Evolutionary conservation across 2,329 filamentous ascomycete species (phyloP).

Genomic region (Claviceps africana): DNA sequence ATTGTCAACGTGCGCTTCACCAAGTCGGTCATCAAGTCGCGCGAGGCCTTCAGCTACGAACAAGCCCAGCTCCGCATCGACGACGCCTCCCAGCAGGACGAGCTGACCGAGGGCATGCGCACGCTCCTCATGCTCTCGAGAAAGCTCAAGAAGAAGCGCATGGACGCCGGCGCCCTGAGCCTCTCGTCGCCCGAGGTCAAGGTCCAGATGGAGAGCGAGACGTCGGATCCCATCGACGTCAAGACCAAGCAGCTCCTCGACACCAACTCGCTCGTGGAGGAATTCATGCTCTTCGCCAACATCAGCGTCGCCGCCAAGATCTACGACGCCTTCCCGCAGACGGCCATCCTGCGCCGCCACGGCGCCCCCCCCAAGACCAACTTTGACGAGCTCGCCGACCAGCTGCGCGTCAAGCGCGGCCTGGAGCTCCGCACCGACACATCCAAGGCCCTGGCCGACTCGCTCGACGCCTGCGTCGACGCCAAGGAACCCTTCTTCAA

Average conservation of each 20-base stretch:
- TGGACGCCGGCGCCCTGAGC: slow-evolving; percentile 89
- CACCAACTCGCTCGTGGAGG: slow-evolving; percentile 94
- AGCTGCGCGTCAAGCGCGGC: slow-evolving; percentile 75
- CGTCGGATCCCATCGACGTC: slow-evolving; percentile 88
- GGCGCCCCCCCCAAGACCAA: slow-evolving; percentile 86
- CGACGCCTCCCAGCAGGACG: slow-evolving; percentile 72
- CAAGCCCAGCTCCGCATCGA: slow-evolving; percentile 90
- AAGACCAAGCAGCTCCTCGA: slow-evolving; percentile 89
- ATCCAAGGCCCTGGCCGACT: slow-evolving; percentile 86
- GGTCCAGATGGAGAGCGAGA: slow-evolving; percentile 88
- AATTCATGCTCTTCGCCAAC: slow-evolving; percentile 99
- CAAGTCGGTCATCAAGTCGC: slow-evolving; percentile 93
- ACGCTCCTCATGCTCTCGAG: slow-evolving; percentile 77
- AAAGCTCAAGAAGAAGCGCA: slow-evolving; percentile 85
- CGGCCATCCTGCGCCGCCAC: slow-evolving; percentile 84
- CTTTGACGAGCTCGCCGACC: slow-evolving; percentile 85
- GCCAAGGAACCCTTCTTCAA: slow-evolving; percentile 87
- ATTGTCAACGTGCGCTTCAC: slow-evolving; percentile 80
- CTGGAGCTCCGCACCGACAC: slow-evolving; percentile 72
- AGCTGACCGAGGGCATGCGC: slow-evolving; percentile 80
- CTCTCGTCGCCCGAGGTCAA: slow-evolving; percentile 96
- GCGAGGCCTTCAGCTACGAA: slow-evolving; percentile 96
- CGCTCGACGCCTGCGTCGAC: slow-evolving; percentile 74
- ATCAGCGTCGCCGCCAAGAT: slow-evolving; percentile 84
- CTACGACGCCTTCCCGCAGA: slow-evolving; percentile 85